Conservation (phyloP, 345 rosid species). For the Angophora floribunda region DNA sequence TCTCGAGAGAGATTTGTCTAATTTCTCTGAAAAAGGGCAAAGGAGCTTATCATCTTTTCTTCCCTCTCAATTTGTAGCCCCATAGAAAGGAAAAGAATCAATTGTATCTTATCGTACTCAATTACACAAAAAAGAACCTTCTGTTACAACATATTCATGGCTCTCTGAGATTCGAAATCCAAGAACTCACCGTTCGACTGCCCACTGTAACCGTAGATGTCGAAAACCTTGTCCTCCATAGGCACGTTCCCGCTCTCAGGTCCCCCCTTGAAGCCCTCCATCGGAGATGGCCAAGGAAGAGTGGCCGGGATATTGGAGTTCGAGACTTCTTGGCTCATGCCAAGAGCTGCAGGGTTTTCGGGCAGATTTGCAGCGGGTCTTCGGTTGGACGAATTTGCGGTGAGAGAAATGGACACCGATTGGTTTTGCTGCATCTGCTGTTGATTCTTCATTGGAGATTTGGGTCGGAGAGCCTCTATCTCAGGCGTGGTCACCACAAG, state of each 20-base stretch:
- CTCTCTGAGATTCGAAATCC: conserved; percentile 43
- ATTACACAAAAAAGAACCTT: background rate
- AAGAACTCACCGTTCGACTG: conserved; percentile 28
- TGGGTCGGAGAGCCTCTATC: conserved; percentile 82
- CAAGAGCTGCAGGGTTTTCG: conserved; percentile 37
- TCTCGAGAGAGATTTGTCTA: background rate
- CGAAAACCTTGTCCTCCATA: conserved; percentile 38
- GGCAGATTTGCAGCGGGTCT: conserved; percentile 71
- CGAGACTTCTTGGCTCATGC: conserved; percentile 56
- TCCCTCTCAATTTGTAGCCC: background rate
- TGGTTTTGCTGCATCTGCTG: conserved; percentile 54
- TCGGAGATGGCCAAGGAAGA: conserved; percentile 43
- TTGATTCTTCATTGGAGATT: conserved; percentile 97
- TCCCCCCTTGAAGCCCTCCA: conserved; percentile 61
- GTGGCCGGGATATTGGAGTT: conserved; percentile 55
- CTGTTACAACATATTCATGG: conserved; percentile 33
- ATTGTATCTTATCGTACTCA: background rate
- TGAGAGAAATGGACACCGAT: conserved; percentile 51
- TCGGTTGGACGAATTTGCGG: conserved; percentile 46
- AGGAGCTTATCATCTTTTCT: background rate
- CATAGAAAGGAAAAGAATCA: background rate
- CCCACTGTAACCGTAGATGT: conserved; percentile 35
- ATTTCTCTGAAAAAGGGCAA: background rate
- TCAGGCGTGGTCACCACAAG: conserved; percentile 82
- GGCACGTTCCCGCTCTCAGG: conserved; percentile 33